Conservation (phyloP, 129 eudicot genomes). For the Artemisia annua region DNA sequence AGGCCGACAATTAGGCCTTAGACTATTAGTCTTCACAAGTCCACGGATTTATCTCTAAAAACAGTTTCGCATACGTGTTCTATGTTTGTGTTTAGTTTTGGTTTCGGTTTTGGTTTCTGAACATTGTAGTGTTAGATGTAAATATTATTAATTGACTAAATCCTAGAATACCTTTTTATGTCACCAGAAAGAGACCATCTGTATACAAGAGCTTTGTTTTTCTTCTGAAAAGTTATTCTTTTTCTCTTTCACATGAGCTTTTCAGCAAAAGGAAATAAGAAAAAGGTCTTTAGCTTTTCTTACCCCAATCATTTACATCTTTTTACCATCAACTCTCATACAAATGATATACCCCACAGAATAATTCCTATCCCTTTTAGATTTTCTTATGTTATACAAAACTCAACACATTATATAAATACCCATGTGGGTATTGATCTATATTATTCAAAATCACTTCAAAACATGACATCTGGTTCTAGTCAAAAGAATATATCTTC, state of each 20-base stretch:
- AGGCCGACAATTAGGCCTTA: too few species aligned
- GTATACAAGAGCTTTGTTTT: not conserved
- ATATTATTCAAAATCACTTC: constrained; percentile 5
- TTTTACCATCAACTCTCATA: too few species aligned
- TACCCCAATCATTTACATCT: not conserved
- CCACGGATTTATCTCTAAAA: not conserved
- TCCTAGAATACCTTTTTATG: too few species aligned
- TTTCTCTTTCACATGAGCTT: not conserved
- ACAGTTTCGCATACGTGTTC: not conserved
- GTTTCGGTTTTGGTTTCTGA: not conserved
- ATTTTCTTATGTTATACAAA: not conserved
- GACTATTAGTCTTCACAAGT: too few species aligned
- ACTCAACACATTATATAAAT: not conserved
- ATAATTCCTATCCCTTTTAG: not conserved
- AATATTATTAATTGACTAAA: not conserved
- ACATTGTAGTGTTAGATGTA: not conserved
- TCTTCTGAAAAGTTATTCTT: not conserved
- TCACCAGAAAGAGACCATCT: too few species aligned
- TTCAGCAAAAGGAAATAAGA: not conserved
- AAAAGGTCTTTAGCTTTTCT: not conserved
- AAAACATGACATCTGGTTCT: not conserved
- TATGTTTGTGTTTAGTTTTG: not conserved
- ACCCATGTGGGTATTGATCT: not conserved
- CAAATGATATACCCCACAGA: not conserved
- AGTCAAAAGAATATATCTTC: constrained; percentile 17